Conservation (phyloP, 192 early-diverging fungal genomes). For the Linnemannia elongata region DNA sequence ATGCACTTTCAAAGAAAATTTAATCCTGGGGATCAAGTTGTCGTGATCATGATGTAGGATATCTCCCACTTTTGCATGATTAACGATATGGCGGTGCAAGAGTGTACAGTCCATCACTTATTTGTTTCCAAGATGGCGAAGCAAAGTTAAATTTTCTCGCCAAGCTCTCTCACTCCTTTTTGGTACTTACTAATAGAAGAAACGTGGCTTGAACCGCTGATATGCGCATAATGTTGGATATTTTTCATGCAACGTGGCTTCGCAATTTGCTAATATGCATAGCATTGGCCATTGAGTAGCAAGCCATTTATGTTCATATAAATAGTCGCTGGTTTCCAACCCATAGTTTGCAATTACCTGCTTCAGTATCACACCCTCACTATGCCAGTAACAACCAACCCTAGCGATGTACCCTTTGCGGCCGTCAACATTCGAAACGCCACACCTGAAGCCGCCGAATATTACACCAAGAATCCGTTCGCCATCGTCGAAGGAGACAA, state of each 20-base stretch:
- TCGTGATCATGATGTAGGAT: neutral
- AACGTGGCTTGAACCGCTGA: too few relatives aligned
- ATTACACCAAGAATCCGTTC: constrained; percentile 13
- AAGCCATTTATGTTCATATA: too few relatives aligned
- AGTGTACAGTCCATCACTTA: neutral
- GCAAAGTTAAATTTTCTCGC: constrained; percentile 5
- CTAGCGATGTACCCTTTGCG: neutral
- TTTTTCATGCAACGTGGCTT: constrained; percentile 5
- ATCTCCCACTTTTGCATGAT: neutral
- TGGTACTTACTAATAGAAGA: neutral
- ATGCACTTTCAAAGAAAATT: too few relatives aligned
- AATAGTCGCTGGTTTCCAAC: neutral
- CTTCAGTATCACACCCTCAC: constrained; percentile 9
- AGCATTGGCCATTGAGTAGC: constrained; percentile 11
- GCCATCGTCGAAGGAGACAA: constrained; percentile 8
- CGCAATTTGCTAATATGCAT: constrained; percentile 11
- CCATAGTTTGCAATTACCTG: constrained; percentile 1
- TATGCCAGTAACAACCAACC: neutral
- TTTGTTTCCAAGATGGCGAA: constrained; percentile 2
- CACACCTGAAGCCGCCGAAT: neutral
- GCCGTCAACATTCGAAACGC: neutral
- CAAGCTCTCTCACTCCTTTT: neutral
- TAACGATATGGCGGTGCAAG: too few relatives aligned
- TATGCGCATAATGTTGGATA: constrained; percentile 9
- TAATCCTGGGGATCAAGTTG: too few relatives aligned